phyloP scores from a whole-genome alignment of 345 rosid genomes.

The Leavenworthia alabamica region DNA sequence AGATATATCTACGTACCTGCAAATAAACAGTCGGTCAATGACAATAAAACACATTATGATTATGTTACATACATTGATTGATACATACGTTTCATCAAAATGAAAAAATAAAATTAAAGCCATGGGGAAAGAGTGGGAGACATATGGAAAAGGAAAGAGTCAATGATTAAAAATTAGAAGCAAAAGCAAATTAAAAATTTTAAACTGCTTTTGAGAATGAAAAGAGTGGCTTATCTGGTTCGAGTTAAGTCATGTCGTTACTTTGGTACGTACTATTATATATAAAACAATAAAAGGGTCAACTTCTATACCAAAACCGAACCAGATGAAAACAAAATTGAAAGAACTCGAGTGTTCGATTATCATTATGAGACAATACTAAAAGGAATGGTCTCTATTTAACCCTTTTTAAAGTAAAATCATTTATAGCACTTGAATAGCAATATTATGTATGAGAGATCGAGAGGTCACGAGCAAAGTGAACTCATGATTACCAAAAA shows the following conservation, averaged over 20 bases:
- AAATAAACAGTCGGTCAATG: not conserved
- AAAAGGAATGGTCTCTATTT: constrained; percentile 28
- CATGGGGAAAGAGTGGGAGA: not conserved
- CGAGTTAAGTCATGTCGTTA: constrained; percentile 24
- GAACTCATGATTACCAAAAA: not conserved
- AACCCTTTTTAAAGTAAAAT: not conserved
- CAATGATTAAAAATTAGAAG: constrained; percentile 18
- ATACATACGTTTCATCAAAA: not conserved
- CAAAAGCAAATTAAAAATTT: constrained; percentile 4
- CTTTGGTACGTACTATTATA: not conserved
- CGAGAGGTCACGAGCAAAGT: constrained; percentile 16
- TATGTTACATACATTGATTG: constrained; percentile 15
- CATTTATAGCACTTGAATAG: constrained; percentile 17
- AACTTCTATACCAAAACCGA: constrained; percentile 22
- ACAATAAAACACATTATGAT: not conserved
- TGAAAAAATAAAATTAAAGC: not conserved
- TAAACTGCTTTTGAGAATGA: constrained; percentile 15
- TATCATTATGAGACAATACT: constrained; percentile 16
- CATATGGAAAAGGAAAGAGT: constrained; percentile 13
- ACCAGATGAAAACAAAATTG: constrained; percentile 30
- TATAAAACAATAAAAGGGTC: constrained; percentile 31
- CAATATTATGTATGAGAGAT: constrained; percentile 5
- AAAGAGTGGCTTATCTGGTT: constrained; percentile 23
- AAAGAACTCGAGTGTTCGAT: constrained; percentile 18
- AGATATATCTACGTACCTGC: not conserved